Evolutionary conservation across 2,329 filamentous ascomycete genomes (phyloP).

Genomic region (Diaporthe amygdali): DNA sequence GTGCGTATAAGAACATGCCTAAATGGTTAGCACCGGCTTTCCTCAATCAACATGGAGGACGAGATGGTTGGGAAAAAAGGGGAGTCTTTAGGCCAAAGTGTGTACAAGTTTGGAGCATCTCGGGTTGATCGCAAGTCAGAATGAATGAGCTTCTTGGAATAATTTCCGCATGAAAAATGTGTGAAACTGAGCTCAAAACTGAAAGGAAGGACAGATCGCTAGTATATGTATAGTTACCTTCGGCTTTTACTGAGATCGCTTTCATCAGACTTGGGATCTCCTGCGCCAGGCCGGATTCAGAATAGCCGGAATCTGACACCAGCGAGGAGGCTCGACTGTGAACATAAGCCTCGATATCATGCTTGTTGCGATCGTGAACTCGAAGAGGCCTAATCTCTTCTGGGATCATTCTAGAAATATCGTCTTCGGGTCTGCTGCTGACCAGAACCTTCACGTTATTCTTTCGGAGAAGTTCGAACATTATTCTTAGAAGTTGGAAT

Average conservation of each 20-base stretch:
- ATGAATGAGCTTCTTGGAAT: too few species aligned
- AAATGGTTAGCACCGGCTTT: neutral
- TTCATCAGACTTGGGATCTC: neutral
- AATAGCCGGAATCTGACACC: neutral
- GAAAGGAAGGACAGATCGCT: neutral
- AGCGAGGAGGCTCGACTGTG: neutral
- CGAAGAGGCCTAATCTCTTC: neutral
- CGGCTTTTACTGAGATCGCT: neutral
- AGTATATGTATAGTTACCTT: neutral
- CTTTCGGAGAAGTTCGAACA: neutral
- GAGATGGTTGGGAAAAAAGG: neutral
- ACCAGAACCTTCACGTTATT: neutral
- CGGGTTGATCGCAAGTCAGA: too few species aligned
- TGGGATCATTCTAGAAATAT: neutral
- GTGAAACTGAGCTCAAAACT: too few species aligned
- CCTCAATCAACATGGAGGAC: too few species aligned
- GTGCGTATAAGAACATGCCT: neutral
- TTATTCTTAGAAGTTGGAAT: neutral
- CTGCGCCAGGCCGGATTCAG: neutral
- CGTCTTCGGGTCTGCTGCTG: neutral
- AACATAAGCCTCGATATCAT: neutral
- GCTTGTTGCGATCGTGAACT: neutral
- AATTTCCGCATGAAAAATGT: too few species aligned
- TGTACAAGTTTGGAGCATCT: too few species aligned
- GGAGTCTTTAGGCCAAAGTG: too few species aligned